A percentile compares a stretch with the other conserved stretches of the same genome.
These are phyloP conservation scores for Fomitopsis pulvina DNA, from an alignment of 768 basidiomycete species.

Conservation along the genomic window DNA sequence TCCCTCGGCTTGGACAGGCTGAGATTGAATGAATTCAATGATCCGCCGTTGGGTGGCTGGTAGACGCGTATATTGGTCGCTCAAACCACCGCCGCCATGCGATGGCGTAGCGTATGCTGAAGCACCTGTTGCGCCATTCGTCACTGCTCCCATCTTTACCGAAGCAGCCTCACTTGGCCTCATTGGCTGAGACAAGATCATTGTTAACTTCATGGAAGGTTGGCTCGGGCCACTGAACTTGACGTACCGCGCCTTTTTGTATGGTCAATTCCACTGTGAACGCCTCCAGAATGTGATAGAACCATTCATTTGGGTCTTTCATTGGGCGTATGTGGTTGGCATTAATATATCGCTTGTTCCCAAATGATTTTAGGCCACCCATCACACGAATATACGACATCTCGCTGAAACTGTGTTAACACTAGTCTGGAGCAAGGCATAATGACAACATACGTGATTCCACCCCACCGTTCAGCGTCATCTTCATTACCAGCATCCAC, in stretches of 20 bases:
- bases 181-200: slow-evolving; percentile 5
- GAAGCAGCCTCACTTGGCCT: slow-evolving; percentile 16
- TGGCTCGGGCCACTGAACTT: too few species aligned
- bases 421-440: background rate
- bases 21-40: slow-evolving; percentile 49
- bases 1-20: slow-evolving; percentile 52
- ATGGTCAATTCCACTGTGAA: slow-evolving; percentile 61
- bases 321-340: slow-evolving; percentile 65
- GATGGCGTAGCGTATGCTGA: slow-evolving; percentile 30
- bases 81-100: slow-evolving; percentile 6
- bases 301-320: slow-evolving; percentile 68
- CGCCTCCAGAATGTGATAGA: slow-evolving; percentile 75
- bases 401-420: slow-evolving; percentile 40
- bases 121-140: slow-evolving; percentile 6
- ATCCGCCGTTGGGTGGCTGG: slow-evolving; percentile 58
- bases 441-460: slow-evolving; percentile 34
- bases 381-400: slow-evolving; percentile 75
- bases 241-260: slow-evolving; percentile 59
- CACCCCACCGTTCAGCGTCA: slow-evolving; percentile 41
- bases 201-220: background rate
- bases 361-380: slow-evolving; percentile 78
- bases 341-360: slow-evolving; percentile 76
- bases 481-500: slow-evolving; percentile 57
- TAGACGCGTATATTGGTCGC: slow-evolving; percentile 49
- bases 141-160: background rate